phyloP scores from a whole-genome alignment of 805 yeast species.

The Citeromyces nyonsensis region DNA sequence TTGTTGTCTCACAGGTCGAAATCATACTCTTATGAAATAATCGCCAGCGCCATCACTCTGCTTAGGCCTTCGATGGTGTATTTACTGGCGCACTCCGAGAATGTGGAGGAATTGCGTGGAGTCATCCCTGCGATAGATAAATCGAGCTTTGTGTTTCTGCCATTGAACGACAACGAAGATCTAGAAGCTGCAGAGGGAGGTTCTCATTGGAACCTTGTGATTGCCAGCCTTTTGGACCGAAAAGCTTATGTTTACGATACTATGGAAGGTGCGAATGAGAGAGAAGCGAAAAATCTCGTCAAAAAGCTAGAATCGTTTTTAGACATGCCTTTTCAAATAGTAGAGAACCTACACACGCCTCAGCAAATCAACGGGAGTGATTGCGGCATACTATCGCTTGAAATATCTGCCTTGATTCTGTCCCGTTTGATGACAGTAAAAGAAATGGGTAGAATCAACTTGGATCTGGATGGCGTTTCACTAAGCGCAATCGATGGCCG shows the following conservation, averaged over 20 bases:
- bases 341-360: conserved; percentile 19
- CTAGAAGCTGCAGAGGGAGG: conserved; percentile 48
- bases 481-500: conserved; percentile 34
- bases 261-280: conserved; percentile 25
- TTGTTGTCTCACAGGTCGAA: conserved; percentile 13
- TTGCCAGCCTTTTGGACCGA: conserved; percentile 30
- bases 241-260: conserved; percentile 46
- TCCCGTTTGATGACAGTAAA: conserved; percentile 15
- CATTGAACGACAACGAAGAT: conserved; percentile 52
- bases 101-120: conserved; percentile 21
- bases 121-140: conserved; percentile 28
- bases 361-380: conserved; percentile 55
- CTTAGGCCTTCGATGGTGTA: conserved; percentile 52
- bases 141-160: conserved; percentile 42
- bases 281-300: conserved; percentile 16
- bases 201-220: conserved; percentile 61
- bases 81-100: conserved; percentile 34
- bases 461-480: conserved; percentile 21
- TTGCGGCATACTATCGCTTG: conserved; percentile 36
- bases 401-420: conserved; percentile 18
- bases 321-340: conserved; percentile 7
- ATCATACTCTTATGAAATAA: conserved; percentile 8
- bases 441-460: conserved; percentile 15
- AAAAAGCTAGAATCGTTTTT: conserved; percentile 14
- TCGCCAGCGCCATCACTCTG: conserved; percentile 18